Base-by-base conservation (phyloP, 2,329 filamentous ascomycete genomes). In the Acephala macrosclerotiorum region DNA sequence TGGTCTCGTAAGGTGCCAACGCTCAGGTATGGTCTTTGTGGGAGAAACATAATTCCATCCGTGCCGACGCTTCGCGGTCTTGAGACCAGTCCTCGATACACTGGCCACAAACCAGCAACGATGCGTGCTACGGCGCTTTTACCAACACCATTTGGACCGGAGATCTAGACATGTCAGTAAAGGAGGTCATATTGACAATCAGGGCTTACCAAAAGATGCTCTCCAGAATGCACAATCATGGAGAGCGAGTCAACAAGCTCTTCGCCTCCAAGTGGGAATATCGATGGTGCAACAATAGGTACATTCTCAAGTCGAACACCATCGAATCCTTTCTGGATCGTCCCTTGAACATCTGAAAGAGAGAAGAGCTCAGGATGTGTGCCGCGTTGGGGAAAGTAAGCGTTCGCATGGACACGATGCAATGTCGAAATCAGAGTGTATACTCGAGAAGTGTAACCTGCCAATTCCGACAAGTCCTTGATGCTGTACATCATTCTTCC, bases 401-500 rank as follows among this genome's bases (percentile, higher is more conserved):
- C 92, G 74, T 94, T 87, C 58, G 96, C 94, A 75, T 99, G 94
- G 1, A 96, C 94, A 36, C 96, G 89, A 76, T 99, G 96, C 29
- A 99, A 86, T 0, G 96, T 97, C 53, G 94, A 95, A 75, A 99
- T 96, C 47, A 99, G 85, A 12, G 94, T 96, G 81, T 97, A 99
- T 14, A 99, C 94, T 53, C 96, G 89, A 65, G 93, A 97, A 0
- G 96, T 99, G 80, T 98, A 96, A 25, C 96, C 96, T 5, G 96
- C 96, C 38, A 99, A 84, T 77, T 99, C 96, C 1, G 94, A 94
- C 40, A 99, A 87, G 75, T 99, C 96, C 80, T 99, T 99, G 83
- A 99, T 97, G 68, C 92, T 96, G 82, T 99, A 99, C 96, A 99
- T 99, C 93, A 99, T 97, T 56, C 96, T 88, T 29, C 95, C 95